These are phyloP conservation scores for Pythium guiyangense DNA, from an alignment of 352 stramenopile species.

Conservation along the genomic window DNA sequence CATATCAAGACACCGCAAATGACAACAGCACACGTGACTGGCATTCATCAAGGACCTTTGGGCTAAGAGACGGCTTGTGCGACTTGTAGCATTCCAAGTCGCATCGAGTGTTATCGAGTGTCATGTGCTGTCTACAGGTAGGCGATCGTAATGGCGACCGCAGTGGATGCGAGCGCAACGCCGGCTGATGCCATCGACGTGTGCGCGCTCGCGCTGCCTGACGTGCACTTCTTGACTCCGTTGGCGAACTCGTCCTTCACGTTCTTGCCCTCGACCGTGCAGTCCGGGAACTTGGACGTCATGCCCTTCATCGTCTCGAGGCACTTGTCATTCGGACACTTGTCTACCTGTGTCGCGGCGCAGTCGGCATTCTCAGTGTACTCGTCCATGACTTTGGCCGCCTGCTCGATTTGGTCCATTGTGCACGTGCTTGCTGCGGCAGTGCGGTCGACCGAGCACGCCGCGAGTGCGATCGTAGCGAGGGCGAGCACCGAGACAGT, in stretches of 20 bases:
- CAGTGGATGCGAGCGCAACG: not conserved
- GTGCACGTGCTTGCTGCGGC: not conserved
- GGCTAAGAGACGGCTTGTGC: too few species aligned
- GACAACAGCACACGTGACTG: too few species aligned
- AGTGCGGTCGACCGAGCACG: not conserved
- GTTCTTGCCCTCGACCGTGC: not conserved
- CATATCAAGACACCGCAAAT: too few species aligned
- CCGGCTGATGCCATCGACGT: not conserved
- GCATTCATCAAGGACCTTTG: too few species aligned
- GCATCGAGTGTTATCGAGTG: too few species aligned
- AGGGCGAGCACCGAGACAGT: not conserved
- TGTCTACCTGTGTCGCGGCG: not conserved
- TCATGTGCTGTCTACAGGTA: not conserved
- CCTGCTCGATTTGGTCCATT: not conserved
- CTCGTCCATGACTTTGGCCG: not conserved
- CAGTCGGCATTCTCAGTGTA: not conserved
- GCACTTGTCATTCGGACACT: slow-evolving; percentile 1
- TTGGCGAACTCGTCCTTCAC: not conserved
- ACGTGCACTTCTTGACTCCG: not conserved
- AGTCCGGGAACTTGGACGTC: not conserved
- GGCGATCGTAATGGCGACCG: not conserved
- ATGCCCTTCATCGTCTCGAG: not conserved
- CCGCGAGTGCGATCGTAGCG: not conserved
- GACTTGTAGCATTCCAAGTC: too few species aligned
- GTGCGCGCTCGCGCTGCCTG: not conserved